Percentiles rank a stretch among this genome's conserved stretches.
Evolutionary conservation across 345 rosid genomes (phyloP).

Genomic region (Citrus cavaleriei): DNA sequence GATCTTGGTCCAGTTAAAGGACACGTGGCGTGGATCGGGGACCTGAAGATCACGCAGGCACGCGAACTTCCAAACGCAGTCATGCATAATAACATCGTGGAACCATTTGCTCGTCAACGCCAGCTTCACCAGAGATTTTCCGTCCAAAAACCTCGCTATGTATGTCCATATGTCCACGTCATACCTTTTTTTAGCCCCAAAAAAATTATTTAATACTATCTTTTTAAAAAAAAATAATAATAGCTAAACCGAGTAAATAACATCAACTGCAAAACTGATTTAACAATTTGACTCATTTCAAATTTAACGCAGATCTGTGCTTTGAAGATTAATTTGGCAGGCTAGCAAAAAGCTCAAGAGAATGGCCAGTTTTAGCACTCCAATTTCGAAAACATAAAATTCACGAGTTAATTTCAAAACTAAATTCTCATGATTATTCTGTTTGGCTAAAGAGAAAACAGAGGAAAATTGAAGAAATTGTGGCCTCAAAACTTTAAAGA

Average conservation of each 20-base stretch:
- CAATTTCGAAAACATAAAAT: background rate
- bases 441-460: background rate
- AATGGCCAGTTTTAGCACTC: background rate
- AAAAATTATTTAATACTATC: too few relatives aligned
- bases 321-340: background rate
- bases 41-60: slow-evolving; percentile 94
- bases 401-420: background rate
- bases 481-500: background rate
- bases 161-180: slow-evolving; percentile 82
- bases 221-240: too few relatives aligned
- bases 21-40: slow-evolving; percentile 39
- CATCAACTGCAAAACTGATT: background rate
- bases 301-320: background rate
- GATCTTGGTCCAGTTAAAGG: slow-evolving; percentile 64
- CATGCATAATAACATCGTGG: slow-evolving; percentile 52
- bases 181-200: slow-evolving; percentile 31
- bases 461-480: background rate
- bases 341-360: background rate
- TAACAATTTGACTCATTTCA: background rate
- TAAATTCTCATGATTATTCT: background rate
- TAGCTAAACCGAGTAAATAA: background rate
- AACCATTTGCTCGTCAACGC: slow-evolving; percentile 72
- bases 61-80: slow-evolving; percentile 67
- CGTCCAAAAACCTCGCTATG: slow-evolving; percentile 72
- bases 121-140: slow-evolving; percentile 73